Base-by-base conservation (phyloP, 2,329 filamentous ascomycete genomes). In the Torrubiellomyces zombiae region DNA sequence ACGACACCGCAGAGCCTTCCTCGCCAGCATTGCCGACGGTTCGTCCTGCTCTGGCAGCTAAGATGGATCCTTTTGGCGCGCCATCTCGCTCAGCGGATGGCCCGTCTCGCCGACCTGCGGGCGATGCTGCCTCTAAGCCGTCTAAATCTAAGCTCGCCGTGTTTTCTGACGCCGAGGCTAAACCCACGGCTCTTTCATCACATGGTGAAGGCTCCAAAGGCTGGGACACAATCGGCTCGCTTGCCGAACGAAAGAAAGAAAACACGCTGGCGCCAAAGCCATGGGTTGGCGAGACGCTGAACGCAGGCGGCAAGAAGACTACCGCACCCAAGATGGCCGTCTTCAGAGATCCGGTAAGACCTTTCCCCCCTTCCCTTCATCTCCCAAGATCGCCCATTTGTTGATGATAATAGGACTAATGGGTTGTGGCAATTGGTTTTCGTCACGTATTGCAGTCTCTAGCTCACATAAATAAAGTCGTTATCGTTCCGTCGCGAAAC, bases 351-450 rank as follows among this genome's bases (percentile, higher is more conserved):
- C 63, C 78, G 78, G 89, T 98, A 76, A 41, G 50, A 40, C 36
- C 36, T 40, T 38, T 47, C 45, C 38, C 36, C 34, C 35, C 38
- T 35, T 34, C 36, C 37, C 33, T 39, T 35, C 34, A 38, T 35
- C 38, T 43, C 38, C 46, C 48, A 51, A 47, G n/a, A n/a, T n/a
- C 53, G 54, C 47, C 60, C 65, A 63, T 50, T 63, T 82, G 69
- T 89, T 89, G 81, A 89, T 83, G 63, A 73, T 67, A 63, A 68
- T 69, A 94, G 85, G 83, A 93, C 85, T 94, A 93, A 94, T 86
- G 52, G 66, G 69, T 64, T 44, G n/a, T n/a, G 40, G 36, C 40
- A 43, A 39, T 44, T 45, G 50, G 38, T 52, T 43, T 55, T 46
- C 53, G 28, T 44, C 48, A 29, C 59, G 38, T 50, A 49, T 28